Conservation (phyloP, 305 asterid species). For the Striga hermonthica region DNA sequence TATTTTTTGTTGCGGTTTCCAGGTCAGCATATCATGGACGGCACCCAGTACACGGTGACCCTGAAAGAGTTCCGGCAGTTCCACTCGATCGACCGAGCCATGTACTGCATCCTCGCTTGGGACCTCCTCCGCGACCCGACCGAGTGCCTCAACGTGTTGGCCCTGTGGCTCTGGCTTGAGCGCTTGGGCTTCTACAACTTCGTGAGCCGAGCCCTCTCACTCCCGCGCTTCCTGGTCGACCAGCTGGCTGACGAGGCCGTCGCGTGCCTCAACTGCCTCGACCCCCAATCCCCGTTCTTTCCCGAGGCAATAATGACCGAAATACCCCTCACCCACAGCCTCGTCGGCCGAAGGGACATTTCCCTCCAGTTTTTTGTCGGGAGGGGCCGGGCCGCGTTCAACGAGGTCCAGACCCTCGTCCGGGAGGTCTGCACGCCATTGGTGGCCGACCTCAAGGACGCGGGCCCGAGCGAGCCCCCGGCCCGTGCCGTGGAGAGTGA, state of each 20-base stretch:
- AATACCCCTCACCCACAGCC: slow-evolving; percentile 41
- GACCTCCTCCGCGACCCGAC: slow-evolving; percentile 49
- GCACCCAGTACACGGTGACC: slow-evolving; percentile 22
- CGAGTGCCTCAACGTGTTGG: slow-evolving; percentile 48
- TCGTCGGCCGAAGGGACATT: slow-evolving; percentile 29
- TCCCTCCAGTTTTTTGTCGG: slow-evolving; percentile 33
- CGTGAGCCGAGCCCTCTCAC: slow-evolving; percentile 34
- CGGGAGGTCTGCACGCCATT: not conserved
- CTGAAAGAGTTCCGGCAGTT: slow-evolving; percentile 37
- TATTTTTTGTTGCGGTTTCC: slow-evolving; percentile 12
- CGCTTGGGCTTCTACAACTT: slow-evolving; percentile 34
- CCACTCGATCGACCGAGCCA: slow-evolving; percentile 49
- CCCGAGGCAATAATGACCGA: slow-evolving; percentile 24
- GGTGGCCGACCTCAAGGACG: not conserved
- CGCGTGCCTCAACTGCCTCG: slow-evolving; percentile 45
- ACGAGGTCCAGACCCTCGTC: slow-evolving; percentile 32
- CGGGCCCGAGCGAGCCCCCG: not conserved
- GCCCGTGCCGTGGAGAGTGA: not conserved
- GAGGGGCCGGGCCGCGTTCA: slow-evolving; percentile 23
- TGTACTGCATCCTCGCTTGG: slow-evolving; percentile 47
- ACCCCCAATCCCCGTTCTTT: slow-evolving; percentile 7
- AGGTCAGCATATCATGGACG: slow-evolving; percentile 32
- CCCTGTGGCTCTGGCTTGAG: slow-evolving; percentile 73
- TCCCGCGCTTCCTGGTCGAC: slow-evolving; percentile 37
- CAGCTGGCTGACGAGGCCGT: slow-evolving; percentile 61